These are phyloP conservation scores for Pythium chondricola DNA, from an alignment of 352 stramenopile genomes.

Conservation along the genomic window DNA sequence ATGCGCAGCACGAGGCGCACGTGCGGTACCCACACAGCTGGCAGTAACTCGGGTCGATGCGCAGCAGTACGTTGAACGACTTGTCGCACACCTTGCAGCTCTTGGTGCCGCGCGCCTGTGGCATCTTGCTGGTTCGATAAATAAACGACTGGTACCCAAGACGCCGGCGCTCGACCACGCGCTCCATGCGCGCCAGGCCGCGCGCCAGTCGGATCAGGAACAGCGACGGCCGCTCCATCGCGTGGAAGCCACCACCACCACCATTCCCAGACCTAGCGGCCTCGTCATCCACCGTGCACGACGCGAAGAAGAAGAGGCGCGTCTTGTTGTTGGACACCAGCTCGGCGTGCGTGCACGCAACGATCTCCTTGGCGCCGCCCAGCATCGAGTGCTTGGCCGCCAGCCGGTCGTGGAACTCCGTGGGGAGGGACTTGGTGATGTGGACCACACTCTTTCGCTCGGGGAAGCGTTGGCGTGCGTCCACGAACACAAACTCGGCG, in stretches of 20 bases:
- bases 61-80: constrained; percentile 20
- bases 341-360: constrained; percentile 22
- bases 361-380: constrained; percentile 24
- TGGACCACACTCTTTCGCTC: constrained; percentile 23
- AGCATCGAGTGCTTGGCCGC: constrained; percentile 28
- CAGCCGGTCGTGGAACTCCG: constrained; percentile 39
- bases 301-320: constrained; percentile 23
- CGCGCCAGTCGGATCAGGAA: constrained; percentile 21
- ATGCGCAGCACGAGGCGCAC: constrained; percentile 21
- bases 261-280: background rate
- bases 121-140: constrained; percentile 16
- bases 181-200: constrained; percentile 14
- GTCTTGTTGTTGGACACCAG: constrained; percentile 15
- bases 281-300: constrained; percentile 27
- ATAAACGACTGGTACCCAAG: constrained; percentile 33
- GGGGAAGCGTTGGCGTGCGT: constrained; percentile 10
- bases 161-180: constrained; percentile 19
- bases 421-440: constrained; percentile 55
- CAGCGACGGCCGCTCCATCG: constrained; percentile 20
- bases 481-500: constrained; percentile 10
- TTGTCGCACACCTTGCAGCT: constrained; percentile 29
- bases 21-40: constrained; percentile 34
- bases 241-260: background rate
- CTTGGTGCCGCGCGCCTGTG: constrained; percentile 11
- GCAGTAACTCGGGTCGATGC: constrained; percentile 24